These are phyloP conservation scores for Coemansia umbellata DNA, from an alignment of 192 early-diverging fungal species.

Conservation along the genomic window DNA sequence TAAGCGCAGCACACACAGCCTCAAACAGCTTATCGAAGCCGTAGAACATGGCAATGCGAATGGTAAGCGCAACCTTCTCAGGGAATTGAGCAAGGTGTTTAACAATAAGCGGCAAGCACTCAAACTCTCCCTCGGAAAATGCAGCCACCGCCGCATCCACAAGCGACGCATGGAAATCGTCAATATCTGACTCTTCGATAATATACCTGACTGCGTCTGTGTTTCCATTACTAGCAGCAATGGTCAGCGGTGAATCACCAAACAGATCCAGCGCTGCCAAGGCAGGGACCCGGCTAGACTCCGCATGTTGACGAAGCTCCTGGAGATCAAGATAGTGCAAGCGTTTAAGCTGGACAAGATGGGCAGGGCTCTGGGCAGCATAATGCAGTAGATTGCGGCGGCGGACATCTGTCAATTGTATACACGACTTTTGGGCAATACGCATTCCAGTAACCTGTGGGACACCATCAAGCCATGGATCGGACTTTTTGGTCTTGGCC, in stretches of 20 bases:
- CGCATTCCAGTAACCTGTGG: constrained; percentile 13
- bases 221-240: constrained; percentile 36
- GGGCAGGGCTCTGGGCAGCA: constrained; percentile 22
- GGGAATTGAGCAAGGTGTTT: constrained; percentile 19
- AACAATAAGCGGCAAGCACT: constrained; percentile 13
- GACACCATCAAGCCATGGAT: constrained; percentile 41
- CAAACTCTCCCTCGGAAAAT: constrained; percentile 8
- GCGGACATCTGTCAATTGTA: constrained; percentile 18
- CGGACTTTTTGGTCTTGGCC: constrained; percentile 8
- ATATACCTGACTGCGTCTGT: constrained; percentile 32
- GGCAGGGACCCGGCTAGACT: constrained; percentile 11
- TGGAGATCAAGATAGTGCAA: constrained; percentile 26
- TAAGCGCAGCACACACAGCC: constrained; percentile 11
- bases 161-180: constrained; percentile 17
- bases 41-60: constrained; percentile 36
- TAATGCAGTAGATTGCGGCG: constrained; percentile 46
- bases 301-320: constrained; percentile 14
- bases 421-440: constrained; percentile 12
- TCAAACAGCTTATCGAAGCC: constrained; percentile 30
- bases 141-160: constrained; percentile 27
- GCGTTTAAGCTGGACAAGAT: constrained; percentile 37
- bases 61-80: constrained; percentile 19
- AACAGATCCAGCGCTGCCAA: constrained; percentile 23
- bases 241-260: constrained; percentile 44
- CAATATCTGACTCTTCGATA: constrained; percentile 31